These are phyloP conservation scores for Candida peoriensis DNA, from an alignment of 805 yeast genomes.

Conservation along the genomic window DNA sequence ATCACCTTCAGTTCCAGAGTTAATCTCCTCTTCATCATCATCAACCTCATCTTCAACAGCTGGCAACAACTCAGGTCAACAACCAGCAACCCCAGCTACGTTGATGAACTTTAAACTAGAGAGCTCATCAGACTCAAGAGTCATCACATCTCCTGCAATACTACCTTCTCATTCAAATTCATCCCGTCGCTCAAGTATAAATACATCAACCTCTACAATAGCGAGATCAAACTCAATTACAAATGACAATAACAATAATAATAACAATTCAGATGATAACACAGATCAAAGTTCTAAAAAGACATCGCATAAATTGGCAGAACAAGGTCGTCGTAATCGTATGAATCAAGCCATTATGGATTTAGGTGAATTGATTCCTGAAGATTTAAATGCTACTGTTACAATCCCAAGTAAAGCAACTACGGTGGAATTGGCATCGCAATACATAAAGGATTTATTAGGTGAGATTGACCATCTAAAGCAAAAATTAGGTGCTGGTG, in stretches of 20 bases:
- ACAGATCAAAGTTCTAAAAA: constrained; percentile 20
- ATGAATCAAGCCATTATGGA: constrained; percentile 85
- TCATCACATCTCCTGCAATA: constrained; percentile 19
- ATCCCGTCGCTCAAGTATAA: constrained; percentile 7
- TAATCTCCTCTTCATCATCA: too few species aligned
- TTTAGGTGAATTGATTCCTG: constrained; percentile 63
- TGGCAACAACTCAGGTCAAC: constrained; percentile 21
- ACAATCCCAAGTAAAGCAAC: constrained; percentile 85
- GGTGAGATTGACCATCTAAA: constrained; percentile 26
- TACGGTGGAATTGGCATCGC: constrained; percentile 85
- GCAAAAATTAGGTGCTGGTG: constrained; percentile 10
- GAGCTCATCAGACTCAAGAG: constrained; percentile 1
- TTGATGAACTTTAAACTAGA: constrained; percentile 21
- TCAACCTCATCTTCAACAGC: constrained; percentile 7
- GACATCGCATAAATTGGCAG: constrained; percentile 78
- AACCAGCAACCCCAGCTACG: constrained; percentile 25
- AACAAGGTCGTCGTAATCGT: constrained; percentile 91
- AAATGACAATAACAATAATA: constrained; percentile 2
- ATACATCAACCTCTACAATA: constrained; percentile 6
- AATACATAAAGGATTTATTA: constrained; percentile 51
- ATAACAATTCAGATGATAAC: constrained; percentile 12
- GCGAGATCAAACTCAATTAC: constrained; percentile 8
- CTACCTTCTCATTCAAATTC: constrained; percentile 12
- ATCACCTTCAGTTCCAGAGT: too few species aligned
- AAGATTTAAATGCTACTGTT: constrained; percentile 44